These are phyloP conservation scores for Oxytropis ochrocephala DNA, from an alignment of 306 rosid genomes.

Conservation along the genomic window DNA sequence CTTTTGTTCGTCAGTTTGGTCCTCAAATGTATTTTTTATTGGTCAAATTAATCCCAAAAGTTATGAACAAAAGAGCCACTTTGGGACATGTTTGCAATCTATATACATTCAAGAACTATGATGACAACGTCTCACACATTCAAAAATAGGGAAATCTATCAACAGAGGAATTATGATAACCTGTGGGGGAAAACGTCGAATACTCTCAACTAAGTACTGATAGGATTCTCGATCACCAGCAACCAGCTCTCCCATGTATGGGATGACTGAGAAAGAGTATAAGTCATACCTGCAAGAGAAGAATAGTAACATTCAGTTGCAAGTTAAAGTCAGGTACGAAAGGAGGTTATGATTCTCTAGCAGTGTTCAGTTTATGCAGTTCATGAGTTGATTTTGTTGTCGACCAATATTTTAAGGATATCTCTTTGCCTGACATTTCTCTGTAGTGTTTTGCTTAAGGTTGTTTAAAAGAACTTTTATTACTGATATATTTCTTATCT, in stretches of 20 bases:
- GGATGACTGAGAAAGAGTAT: slow-evolving; percentile 75
- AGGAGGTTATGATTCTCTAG: slow-evolving; percentile 8
- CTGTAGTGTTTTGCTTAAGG: not conserved
- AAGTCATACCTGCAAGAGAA: slow-evolving; percentile 61
- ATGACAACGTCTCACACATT: too few species aligned
- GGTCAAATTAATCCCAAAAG: too few species aligned
- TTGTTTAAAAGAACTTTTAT: not conserved
- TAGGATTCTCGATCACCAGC: slow-evolving; percentile 81
- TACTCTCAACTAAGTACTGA: slow-evolving; percentile 94
- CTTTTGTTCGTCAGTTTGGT: too few species aligned
- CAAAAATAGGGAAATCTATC: not conserved
- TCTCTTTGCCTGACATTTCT: not conserved
- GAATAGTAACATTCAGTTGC: not conserved
- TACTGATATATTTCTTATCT: not conserved
- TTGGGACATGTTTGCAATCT: too few species aligned
- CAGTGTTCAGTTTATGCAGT: not conserved
- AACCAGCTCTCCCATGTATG: slow-evolving; percentile 70
- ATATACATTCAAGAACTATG: too few species aligned
- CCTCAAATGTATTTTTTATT: too few species aligned
- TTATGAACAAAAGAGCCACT: too few species aligned
- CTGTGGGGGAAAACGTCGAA: slow-evolving; percentile 85
- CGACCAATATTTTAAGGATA: not conserved
- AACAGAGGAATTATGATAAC: slow-evolving; percentile 30
- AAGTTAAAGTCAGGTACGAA: not conserved
- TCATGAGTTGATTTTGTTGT: not conserved